Evolutionary conservation across 2,329 filamentous ascomycete species (phyloP), one percentile per base, ranked within the genome.

Genomic region (Epichloe hybrida): DNA sequence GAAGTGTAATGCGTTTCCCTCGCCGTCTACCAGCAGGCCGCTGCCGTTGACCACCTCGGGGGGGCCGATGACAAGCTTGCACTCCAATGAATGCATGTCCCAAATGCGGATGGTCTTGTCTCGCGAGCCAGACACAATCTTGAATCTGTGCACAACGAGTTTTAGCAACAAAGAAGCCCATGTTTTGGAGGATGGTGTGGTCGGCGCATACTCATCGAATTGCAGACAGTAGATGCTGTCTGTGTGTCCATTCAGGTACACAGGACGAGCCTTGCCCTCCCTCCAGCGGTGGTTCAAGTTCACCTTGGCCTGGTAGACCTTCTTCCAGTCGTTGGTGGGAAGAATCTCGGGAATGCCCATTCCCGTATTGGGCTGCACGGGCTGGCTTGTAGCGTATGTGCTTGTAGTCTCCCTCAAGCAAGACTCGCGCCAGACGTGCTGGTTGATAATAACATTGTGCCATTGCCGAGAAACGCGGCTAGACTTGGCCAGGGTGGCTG

Each of bases 221-320:
- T 98, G 93, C 51, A 95, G 80, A 67, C 93, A 98, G 70, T 98
- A 98, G 52, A 98, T 94, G 57, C 89, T 96, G 66, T 98, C 93
- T 27, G 83, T 83, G 65, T 98, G 93, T 2, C 93, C 93, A 60
- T 93, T 88, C 21, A 98, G 76, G 66, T 96, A 97, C 51, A 95
- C 81, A 0, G 88, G 84, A 44, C 81, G 83, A 8, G 89, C 87
- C 57, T 83, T 82, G 51, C 86, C 85, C 48, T 82, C 72, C 59
- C 80, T 83, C 93, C 93, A 98, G 55, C 86, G 81, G 56, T 75
- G 72, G 58, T 88, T 84, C 54, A 98, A 76, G 55, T 85, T 77
- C 53, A 83, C 78, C 58, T 87, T 84, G 43, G 86, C 84, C 58
- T 81, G 75, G 66, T 90, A 95, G 64, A 96, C 86, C 56, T 81